Evolutionary conservation across 2,329 filamentous ascomycete species (phyloP).

Genomic region (Trichoderma simmonsii): DNA sequence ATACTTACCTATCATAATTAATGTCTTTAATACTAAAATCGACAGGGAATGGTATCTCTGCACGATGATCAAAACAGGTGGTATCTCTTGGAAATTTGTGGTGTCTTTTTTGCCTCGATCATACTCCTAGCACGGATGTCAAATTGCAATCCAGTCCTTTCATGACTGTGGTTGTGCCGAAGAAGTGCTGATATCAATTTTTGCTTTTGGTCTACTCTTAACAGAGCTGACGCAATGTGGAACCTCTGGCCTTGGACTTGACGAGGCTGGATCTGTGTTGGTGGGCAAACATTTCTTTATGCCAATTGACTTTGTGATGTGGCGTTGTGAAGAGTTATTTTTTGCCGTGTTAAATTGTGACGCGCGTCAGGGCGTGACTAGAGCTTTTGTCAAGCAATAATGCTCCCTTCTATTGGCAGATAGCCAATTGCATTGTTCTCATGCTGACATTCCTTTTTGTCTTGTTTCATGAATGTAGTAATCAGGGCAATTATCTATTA

Average conservation of each 20-base stretch:
- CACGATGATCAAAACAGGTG: not conserved
- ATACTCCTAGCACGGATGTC: slow-evolving; percentile 86
- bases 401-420: not conserved
- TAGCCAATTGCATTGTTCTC: not conserved
- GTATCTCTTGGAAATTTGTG: not conserved
- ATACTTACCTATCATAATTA: slow-evolving; percentile 11
- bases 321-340: too few species aligned
- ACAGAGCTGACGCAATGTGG: slow-evolving; percentile 27
- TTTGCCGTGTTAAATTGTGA: not conserved
- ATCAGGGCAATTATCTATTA: not conserved
- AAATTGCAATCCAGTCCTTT: slow-evolving; percentile 91
- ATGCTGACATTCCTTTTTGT: not conserved
- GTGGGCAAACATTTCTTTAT: slow-evolving; percentile 29
- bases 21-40: slow-evolving; percentile 10
- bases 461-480: not conserved
- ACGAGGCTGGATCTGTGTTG: slow-evolving; percentile 23
- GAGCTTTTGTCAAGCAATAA: not conserved
- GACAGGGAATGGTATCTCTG: not conserved
- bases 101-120: not conserved
- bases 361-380: not conserved
- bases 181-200: slow-evolving; percentile 88
- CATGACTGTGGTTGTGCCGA: slow-evolving; percentile 96
- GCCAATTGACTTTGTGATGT: not conserved
- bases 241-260: slow-evolving; percentile 16
- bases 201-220: slow-evolving; percentile 30